Evolutionary conservation across 2,329 filamentous ascomycete genomes (phyloP).

Genomic region (Ascosphaera aggregata): DNA sequence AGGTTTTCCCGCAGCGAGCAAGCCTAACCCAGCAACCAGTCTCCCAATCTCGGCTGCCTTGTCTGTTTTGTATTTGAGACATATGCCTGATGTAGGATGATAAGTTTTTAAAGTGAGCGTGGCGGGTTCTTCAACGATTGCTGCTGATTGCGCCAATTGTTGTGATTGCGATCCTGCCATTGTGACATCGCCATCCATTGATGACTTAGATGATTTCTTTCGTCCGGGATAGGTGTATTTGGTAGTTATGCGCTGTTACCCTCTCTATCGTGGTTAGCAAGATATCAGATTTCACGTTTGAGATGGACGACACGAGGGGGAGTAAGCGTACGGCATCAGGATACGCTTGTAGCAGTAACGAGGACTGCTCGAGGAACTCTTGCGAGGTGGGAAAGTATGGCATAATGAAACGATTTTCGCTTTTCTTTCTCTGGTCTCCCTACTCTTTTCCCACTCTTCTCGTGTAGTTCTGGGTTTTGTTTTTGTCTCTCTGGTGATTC

Average conservation of each 20-base stretch:
- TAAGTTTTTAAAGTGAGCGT: constrained; percentile 72
- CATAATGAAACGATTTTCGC: no score
- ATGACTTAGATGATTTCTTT: constrained; percentile 6
- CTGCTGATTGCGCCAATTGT: constrained; percentile 9
- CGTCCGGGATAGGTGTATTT: constrained; percentile 49
- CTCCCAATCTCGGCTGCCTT: constrained; percentile 79
- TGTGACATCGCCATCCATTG: constrained; percentile 4
- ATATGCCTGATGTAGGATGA: constrained; percentile 57
- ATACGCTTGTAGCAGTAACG: constrained; percentile 62
- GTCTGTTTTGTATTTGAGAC: constrained; percentile 75
- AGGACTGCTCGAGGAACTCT: constrained; percentile 78
- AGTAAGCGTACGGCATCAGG: constrained; percentile 47
- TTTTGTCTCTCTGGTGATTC: no score
- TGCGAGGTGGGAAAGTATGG: constrained; percentile 60
- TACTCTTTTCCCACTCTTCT: no score
- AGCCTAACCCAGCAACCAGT: constrained; percentile 52
- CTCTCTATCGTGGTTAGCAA: constrained; percentile 2
- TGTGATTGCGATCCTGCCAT: constrained; percentile 8
- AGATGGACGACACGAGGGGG: constrained; percentile 2
- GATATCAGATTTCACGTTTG: constrained; percentile 2
- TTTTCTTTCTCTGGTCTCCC: no score
- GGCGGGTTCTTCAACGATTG: constrained; percentile 30
- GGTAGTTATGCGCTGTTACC: constrained; percentile 60
- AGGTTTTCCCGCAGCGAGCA: constrained; percentile 42
- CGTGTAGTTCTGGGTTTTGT: no score